Evolutionary conservation across 2,329 filamentous ascomycete species (phyloP), one percentile per base, ranked within the genome.

Genomic region (Alternaria arbusti): DNA sequence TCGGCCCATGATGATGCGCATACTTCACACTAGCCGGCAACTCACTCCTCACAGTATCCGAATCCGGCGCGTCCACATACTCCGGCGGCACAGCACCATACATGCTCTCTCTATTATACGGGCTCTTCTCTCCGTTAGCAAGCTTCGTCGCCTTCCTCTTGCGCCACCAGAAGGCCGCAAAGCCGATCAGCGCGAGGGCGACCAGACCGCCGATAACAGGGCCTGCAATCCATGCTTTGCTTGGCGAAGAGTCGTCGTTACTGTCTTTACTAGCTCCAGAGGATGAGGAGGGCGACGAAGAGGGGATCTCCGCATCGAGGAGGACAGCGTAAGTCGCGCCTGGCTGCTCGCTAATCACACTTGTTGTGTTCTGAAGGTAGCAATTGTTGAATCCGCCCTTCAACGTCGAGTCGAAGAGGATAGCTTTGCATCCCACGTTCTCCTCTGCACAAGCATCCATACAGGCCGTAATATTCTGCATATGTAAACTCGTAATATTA

Each of bases 321-420:
- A 76, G 57, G 1, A 67, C 62, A 13, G 72, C 75, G 54, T 72
- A 78, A 1, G 66, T 76, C 3, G 68, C 66, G 2, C 49, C 61
- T 7, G 68, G 45, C 28, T 67, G 57, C 49, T 74, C 65, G 45
- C 49, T 63, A 44, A 73, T 63, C 1, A 72, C 66, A 11, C 52
- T 65, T 5, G 73, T 73, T 1, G 74, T 75, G 59, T 78, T 78
- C 47, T 78, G 74, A 0, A 79, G 65, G 28, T 77, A 76, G 68
- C 75, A 78, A 59, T 79, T 79, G 9, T 73, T 58, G 61, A 67
- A 79, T 0, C 76, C 76, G 44, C 62, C 60, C 2, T 55, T 23
- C 6, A 79, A 65, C 0, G 45, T 66, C 1, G 72, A 71, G 47
- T 75, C 73, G 57, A 76, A 79, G 2, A 75, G 50, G 1, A 76